phyloP scores from a whole-genome alignment of 306 rosid genomes.

The Trichosanthes truncata region DNA sequence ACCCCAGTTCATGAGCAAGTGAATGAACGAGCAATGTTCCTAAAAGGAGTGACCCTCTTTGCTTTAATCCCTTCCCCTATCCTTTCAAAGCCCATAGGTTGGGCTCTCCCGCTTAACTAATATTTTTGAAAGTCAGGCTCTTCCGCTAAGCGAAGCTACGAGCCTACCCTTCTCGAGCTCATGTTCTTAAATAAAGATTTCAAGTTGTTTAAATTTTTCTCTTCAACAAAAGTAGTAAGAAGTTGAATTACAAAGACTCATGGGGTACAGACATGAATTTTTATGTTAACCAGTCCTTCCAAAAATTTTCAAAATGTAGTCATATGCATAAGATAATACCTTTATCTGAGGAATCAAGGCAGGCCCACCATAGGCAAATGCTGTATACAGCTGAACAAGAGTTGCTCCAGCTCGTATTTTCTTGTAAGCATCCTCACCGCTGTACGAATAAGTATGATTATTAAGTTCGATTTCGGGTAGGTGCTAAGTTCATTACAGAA shows the following conservation, averaged over 20 bases:
- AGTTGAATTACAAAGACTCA: not conserved
- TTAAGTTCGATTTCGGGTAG: constrained; percentile 9
- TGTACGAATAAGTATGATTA: constrained; percentile 16
- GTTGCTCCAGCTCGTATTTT: constrained; percentile 89
- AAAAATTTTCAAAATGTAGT: not conserved
- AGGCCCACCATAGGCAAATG: constrained; percentile 91
- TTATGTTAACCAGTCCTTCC: not conserved
- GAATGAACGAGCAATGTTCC: no score
- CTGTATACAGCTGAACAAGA: constrained; percentile 89
- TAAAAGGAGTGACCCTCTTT: no score
- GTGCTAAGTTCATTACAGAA: not conserved
- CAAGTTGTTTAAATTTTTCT: no score
- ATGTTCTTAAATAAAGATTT: not conserved
- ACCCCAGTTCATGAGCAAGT: no score
- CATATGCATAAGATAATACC: constrained; percentile 29
- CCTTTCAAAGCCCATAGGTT: no score
- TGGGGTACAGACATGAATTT: not conserved
- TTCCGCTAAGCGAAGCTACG: no score
- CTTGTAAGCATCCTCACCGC: constrained; percentile 91
- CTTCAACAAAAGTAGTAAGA: not conserved
- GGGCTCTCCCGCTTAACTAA: no score
- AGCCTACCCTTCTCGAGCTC: no score
- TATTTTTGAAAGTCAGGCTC: no score
- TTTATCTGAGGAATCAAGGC: constrained; percentile 92
- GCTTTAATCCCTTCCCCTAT: no score